phyloP scores from a whole-genome alignment of 768 basidiomycete species.

The Russula dissimulans region DNA sequence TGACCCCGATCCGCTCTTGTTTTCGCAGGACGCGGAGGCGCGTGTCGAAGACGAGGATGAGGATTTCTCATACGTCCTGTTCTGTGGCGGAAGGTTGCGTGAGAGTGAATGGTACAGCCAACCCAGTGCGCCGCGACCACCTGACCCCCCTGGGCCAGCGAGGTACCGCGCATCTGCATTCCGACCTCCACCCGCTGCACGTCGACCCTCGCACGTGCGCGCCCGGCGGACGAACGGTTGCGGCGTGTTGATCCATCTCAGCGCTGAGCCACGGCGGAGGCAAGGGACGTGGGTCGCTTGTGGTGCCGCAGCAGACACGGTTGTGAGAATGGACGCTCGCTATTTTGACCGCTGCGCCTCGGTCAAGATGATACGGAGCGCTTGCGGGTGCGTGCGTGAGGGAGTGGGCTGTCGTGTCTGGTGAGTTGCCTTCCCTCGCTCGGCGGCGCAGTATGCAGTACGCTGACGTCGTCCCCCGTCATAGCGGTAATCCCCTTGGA shows the following conservation, averaged over 20 bases:
- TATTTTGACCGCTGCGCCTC: slow-evolving; percentile 48
- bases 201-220: slow-evolving; percentile 14
- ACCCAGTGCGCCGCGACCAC: slow-evolving; percentile 17
- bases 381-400: slow-evolving; percentile 60
- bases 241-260: slow-evolving; percentile 49
- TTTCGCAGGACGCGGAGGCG: slow-evolving; percentile 4
- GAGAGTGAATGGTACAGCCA: slow-evolving; percentile 11
- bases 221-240: slow-evolving; percentile 44
- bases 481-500: slow-evolving; percentile 56
- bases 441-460: no score
- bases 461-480: slow-evolving; percentile 9
- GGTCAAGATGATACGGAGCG: slow-evolving; percentile 41
- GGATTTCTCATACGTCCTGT: slow-evolving; percentile 30
- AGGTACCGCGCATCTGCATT: slow-evolving; percentile 21
- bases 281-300: slow-evolving; percentile 53
- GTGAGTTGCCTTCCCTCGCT: slow-evolving; percentile 26
- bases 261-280: slow-evolving; percentile 43
- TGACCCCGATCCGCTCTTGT: slow-evolving; percentile 15
- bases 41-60: slow-evolving; percentile 23
- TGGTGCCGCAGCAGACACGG: slow-evolving; percentile 40
- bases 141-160: slow-evolving; percentile 26
- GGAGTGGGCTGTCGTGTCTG: slow-evolving; percentile 59
- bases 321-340: slow-evolving; percentile 45
- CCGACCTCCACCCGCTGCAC: slow-evolving; percentile 16
- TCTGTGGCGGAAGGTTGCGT: slow-evolving; percentile 29